Conservation (phyloP, 2,329 filamentous ascomycete genomes). For the Aspergillus intermedius region DNA sequence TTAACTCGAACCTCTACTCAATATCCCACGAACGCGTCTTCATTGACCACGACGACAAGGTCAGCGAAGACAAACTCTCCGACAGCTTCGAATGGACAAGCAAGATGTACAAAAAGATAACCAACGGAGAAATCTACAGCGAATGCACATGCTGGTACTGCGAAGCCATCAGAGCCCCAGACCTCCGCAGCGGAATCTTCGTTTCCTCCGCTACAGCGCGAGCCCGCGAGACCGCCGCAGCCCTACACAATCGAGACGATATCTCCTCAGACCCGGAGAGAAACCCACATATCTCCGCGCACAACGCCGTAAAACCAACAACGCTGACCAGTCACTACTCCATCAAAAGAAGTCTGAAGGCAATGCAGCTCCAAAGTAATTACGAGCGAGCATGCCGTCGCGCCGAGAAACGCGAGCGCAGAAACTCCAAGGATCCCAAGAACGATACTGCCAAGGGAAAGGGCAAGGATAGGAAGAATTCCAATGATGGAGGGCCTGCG, state of each 20-base stretch:
- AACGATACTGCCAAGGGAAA: constrained; percentile 4
- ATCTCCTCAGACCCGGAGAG: constrained; percentile 48
- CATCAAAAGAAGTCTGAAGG: constrained; percentile 24
- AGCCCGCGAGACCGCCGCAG: constrained; percentile 47
- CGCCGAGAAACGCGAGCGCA: constrained; percentile 20
- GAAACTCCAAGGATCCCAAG: not conserved
- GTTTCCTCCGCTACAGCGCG: constrained; percentile 43
- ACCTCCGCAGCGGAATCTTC: constrained; percentile 39
- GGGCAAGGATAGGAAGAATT: constrained; percentile 27
- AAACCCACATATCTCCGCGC: constrained; percentile 65
- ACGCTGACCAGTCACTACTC: not conserved
- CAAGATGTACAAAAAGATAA: constrained; percentile 61
- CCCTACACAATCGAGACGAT: constrained; percentile 31
- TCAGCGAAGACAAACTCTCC: constrained; percentile 60
- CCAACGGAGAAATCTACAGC: constrained; percentile 53
- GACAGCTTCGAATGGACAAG: constrained; percentile 66
- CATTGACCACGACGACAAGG: constrained; percentile 79
- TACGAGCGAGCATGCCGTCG: constrained; percentile 43
- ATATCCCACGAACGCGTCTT: constrained; percentile 42
- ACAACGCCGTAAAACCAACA: constrained; percentile 53
- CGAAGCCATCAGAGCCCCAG: constrained; percentile 58
- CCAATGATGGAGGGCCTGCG: constrained; percentile 13
- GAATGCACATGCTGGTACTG: constrained; percentile 50
- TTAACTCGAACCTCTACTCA: constrained; percentile 23
- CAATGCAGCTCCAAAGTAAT: constrained; percentile 45